A percentile compares a stretch with the other conserved stretches of the same genome.
phyloP scores from a whole-genome alignment of 768 basidiomycete genomes.

The Panaeolus cyanescens region DNA sequence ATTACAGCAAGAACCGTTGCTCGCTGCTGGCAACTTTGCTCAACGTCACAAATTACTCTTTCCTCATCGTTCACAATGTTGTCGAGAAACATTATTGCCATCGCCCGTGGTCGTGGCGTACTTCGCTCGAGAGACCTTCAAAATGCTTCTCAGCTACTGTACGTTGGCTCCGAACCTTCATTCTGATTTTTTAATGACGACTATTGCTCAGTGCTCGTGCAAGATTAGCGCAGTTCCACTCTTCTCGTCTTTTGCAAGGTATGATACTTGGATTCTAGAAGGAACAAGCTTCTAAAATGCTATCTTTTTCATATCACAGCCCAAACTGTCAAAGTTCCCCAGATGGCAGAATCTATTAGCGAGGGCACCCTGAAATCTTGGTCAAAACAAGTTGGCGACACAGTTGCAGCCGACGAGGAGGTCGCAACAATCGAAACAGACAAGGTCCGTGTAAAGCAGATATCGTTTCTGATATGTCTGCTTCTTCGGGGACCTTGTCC shows the following conservation, averaged over 20 bases:
- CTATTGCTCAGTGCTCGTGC: constrained; percentile 44
- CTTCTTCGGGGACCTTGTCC: constrained; percentile 7
- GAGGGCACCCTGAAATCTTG: constrained; percentile 96
- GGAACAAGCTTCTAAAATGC: neutral
- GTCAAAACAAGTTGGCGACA: constrained; percentile 92
- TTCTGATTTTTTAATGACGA: constrained; percentile 20
- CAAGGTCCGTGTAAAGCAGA: constrained; percentile 60
- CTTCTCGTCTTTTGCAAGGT: constrained; percentile 73
- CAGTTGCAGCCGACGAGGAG: constrained; percentile 91
- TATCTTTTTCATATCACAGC: constrained; percentile 39
- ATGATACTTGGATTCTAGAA: constrained; percentile 16
- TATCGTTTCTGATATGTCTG: constrained; percentile 16
- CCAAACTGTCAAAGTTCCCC: constrained; percentile 92
- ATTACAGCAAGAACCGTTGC: constrained; percentile 12
- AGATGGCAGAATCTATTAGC: constrained; percentile 98
- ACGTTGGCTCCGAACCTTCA: constrained; percentile 10
- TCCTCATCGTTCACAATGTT: constrained; percentile 49
- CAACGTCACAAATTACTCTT: constrained; percentile 2
- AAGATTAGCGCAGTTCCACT: constrained; percentile 66
- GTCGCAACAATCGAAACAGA: constrained; percentile 98
- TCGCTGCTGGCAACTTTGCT: constrained; percentile 4
- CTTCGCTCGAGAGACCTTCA: constrained; percentile 37
- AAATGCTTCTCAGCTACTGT: constrained; percentile 23
- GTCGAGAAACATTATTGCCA: constrained; percentile 66
- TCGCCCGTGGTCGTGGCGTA: constrained; percentile 62